Base-by-base conservation (phyloP, 352 stramenopile genomes). In the Phytophthora capsici region DNA sequence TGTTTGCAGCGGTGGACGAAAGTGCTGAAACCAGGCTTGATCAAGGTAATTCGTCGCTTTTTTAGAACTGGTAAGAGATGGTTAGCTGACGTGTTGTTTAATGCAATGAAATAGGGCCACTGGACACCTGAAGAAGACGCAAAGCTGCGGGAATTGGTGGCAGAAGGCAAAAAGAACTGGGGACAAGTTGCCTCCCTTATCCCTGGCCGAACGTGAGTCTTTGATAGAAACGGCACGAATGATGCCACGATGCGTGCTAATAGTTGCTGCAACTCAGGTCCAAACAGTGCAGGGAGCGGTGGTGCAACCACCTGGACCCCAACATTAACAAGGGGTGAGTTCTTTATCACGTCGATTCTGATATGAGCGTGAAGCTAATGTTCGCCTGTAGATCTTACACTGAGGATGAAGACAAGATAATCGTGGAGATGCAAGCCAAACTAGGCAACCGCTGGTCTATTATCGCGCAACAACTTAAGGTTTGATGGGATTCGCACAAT, bases 1-100 rank as follows among this genome's bases (percentile, higher is more conserved):
- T 98, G 92, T 70, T 63, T 98, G 47, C 93, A 98, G 62, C 83
- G 93, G 16, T 98, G 93, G 93, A 97, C 88, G 2, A 98, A 98
- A 77, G 92, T 98, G 52, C 77, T 98, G 12, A 95, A 95, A 52
- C 90, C 91, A n/a, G 92, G 92, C 1, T 81, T 98, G 38, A 96
- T 96, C 48, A 98, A 97, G 76, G 91, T 94, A 84, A 34, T 12
- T 34, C 3, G 8, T 4, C 28, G 10, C n/a, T 12, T 34, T 34
- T 12, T 34, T 34, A 34, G 28, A 3, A 9, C 28, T 34, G 6
- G 16, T 32, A 14, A 5, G 2, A 6, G 0, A 17, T 40, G 49
- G 10, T 22, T 23, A 7, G n/a, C 19, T 69, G 14, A 65, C 22
- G 28, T 36, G 19, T 32, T 37, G 19, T 22, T 25, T 63, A 16